Evolutionary conservation across 768 basidiomycete species (phyloP).

Genomic region (Termitomyces eurrhizus): DNA sequence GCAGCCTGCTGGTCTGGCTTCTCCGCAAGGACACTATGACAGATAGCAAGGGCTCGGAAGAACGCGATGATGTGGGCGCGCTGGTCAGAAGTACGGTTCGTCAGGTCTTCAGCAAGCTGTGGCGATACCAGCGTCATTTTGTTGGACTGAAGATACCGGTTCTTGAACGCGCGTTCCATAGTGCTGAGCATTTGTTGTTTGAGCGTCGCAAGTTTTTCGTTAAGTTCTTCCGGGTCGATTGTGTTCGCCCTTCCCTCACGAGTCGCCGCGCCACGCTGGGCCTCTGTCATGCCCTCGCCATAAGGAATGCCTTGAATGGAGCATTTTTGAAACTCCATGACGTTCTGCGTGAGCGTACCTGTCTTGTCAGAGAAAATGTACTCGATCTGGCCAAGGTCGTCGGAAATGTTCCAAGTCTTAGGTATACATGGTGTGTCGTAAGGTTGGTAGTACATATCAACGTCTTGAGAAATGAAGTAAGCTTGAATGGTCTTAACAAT

Average conservation of each 20-base stretch:
- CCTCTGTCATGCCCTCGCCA: conserved; percentile 94
- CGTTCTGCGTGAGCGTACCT: conserved; percentile 94
- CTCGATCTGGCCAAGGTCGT: conserved; percentile 98
- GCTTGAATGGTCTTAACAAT: conserved; percentile 98
- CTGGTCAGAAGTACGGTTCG: conserved; percentile 56
- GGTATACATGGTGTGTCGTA: conserved; percentile 88
- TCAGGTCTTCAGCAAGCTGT: conserved; percentile 74
- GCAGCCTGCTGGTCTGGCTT: conserved; percentile 55
- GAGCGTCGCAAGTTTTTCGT: conserved; percentile 54
- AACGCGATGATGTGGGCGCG: conserved; percentile 71
- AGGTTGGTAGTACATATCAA: conserved; percentile 93
- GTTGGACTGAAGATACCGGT: conserved; percentile 77
- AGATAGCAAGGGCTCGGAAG: conserved; percentile 93
- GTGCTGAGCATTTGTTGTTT: conserved; percentile 74
- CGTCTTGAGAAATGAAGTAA: conserved; percentile 92
- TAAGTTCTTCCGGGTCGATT: conserved; percentile 69
- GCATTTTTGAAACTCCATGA: conserved; percentile 98
- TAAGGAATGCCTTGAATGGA: conserved; percentile 81
- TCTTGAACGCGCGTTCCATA: conserved; percentile 82
- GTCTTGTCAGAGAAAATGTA: conserved; percentile 91
- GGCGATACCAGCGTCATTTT: conserved; percentile 88
- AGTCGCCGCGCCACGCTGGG: conserved; percentile 87
- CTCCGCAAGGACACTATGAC: conserved; percentile 89
- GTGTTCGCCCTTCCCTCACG: conserved; percentile 69
- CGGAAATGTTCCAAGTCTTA: conserved; percentile 98